Evolutionary conservation across 345 rosid species (phyloP).

Genomic region (Linum usitatissimum): DNA sequence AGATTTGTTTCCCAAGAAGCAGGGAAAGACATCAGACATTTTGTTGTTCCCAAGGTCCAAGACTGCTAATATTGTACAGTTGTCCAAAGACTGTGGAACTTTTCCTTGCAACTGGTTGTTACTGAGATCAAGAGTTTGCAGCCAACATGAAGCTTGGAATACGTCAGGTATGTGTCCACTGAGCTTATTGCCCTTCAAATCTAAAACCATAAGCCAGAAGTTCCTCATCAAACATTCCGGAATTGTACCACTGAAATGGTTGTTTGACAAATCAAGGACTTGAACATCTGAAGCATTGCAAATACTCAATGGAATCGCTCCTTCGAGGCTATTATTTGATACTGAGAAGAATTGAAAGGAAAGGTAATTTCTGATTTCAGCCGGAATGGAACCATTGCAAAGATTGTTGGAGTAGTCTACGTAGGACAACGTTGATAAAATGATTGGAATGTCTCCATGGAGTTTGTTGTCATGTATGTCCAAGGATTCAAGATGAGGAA

Average conservation of each 20-base stretch:
- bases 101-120: conserved; percentile 20
- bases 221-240: conserved; percentile 19
- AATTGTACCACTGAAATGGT: conserved; percentile 14
- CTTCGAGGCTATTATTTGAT: conserved; percentile 6
- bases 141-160: not conserved
- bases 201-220: not conserved
- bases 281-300: not conserved
- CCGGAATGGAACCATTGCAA: conserved; percentile 17
- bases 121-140: conserved; percentile 10
- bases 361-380: conserved; percentile 12
- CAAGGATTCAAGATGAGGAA: not conserved
- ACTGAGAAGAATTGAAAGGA: not conserved
- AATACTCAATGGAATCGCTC: conserved; percentile 6
- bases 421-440: not conserved
- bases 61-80: conserved; percentile 11
- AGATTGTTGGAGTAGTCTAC: conserved; percentile 27
- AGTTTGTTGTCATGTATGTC: conserved; percentile 11
- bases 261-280: conserved; percentile 9
- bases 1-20: conserved; percentile 16
- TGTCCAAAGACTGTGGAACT: conserved; percentile 15
- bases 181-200: conserved; percentile 14
- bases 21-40: conserved; percentile 27
- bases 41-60: conserved; percentile 10
- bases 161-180: conserved; percentile 14
- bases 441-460: conserved; percentile 1